These are phyloP conservation scores for Ettlia oleoabundans DNA, from an alignment of 139 green algal genomes.

Conservation along the genomic window DNA sequence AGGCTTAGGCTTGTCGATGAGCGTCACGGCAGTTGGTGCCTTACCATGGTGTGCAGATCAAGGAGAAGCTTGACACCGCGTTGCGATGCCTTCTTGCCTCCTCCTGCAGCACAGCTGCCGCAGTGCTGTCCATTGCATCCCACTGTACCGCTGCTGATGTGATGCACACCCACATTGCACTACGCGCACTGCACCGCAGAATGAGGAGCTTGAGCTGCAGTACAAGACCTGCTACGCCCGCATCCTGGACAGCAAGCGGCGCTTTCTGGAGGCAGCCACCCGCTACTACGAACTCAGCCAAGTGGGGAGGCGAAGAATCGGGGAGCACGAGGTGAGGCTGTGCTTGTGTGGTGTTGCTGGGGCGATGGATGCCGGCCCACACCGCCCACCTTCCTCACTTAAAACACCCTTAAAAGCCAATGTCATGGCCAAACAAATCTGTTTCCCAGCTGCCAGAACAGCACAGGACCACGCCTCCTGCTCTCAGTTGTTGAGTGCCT, in stretches of 20 bases:
- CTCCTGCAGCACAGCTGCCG: too few species aligned
- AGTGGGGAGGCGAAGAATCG: slow-evolving; percentile 36
- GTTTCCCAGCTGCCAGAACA: too few species aligned
- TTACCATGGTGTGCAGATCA: too few species aligned
- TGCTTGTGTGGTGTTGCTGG: not conserved
- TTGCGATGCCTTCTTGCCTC: too few species aligned
- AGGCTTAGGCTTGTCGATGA: too few species aligned
- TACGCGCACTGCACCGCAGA: slow-evolving; percentile 42
- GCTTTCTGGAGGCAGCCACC: slow-evolving; percentile 90
- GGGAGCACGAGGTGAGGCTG: slow-evolving; percentile 2
- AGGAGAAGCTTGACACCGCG: too few species aligned
- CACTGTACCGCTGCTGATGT: not conserved
- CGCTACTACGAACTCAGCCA: slow-evolving; percentile 91
- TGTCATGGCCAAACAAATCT: too few species aligned
- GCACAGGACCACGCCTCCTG: too few species aligned
- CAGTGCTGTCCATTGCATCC: too few species aligned
- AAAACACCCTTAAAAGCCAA: too few species aligned
- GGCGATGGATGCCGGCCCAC: not conserved
- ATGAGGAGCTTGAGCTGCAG: slow-evolving; percentile 88
- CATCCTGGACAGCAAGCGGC: slow-evolving; percentile 95
- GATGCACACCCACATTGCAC: not conserved
- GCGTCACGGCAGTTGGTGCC: too few species aligned
- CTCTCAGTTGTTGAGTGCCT: not conserved
- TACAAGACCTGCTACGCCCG: slow-evolving; percentile 97
- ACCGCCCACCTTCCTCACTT: too few species aligned